Conservation (phyloP, 2,329 filamentous ascomycete species). For the Exophiala lecanii-corni region DNA sequence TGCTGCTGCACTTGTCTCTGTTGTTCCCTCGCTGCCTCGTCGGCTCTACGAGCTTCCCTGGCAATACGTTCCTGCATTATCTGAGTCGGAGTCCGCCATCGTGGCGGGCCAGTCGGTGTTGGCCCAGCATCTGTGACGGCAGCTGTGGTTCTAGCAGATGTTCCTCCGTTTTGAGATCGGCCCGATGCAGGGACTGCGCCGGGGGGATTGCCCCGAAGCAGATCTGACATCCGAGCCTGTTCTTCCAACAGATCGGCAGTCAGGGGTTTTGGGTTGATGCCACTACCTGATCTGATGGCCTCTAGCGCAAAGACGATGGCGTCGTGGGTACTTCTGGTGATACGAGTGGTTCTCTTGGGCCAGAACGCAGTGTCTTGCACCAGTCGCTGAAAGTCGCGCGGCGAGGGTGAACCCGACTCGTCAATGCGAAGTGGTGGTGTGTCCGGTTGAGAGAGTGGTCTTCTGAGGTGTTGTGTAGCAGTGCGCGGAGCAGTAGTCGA, state of each 20-base stretch:
- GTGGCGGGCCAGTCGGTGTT: slow-evolving; percentile 48
- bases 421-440: slow-evolving; percentile 17
- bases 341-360: slow-evolving; percentile 50
- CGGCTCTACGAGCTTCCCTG: slow-evolving; percentile 67
- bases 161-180: slow-evolving; percentile 53
- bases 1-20: slow-evolving; percentile 42
- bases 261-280: slow-evolving; percentile 59
- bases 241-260: slow-evolving; percentile 81
- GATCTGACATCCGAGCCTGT: slow-evolving; percentile 86
- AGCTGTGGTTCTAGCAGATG: slow-evolving; percentile 39
- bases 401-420: slow-evolving; percentile 27
- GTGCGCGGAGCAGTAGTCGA: background rate
- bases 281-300: slow-evolving; percentile 58
- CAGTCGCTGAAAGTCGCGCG: slow-evolving; percentile 31
- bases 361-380: slow-evolving; percentile 46
- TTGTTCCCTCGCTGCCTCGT: slow-evolving; percentile 53
- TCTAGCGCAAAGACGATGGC: slow-evolving; percentile 90
- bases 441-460: slow-evolving; percentile 24
- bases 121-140: slow-evolving; percentile 38
- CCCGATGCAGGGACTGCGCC: slow-evolving; percentile 46
- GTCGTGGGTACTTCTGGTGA: slow-evolving; percentile 79
- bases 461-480: slow-evolving; percentile 26
- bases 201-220: slow-evolving; percentile 56
- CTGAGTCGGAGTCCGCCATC: slow-evolving; percentile 78
- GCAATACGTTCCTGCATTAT: slow-evolving; percentile 85